These are phyloP conservation scores for Candida nemodendra DNA, from an alignment of 805 yeast genomes.

Conservation along the genomic window DNA sequence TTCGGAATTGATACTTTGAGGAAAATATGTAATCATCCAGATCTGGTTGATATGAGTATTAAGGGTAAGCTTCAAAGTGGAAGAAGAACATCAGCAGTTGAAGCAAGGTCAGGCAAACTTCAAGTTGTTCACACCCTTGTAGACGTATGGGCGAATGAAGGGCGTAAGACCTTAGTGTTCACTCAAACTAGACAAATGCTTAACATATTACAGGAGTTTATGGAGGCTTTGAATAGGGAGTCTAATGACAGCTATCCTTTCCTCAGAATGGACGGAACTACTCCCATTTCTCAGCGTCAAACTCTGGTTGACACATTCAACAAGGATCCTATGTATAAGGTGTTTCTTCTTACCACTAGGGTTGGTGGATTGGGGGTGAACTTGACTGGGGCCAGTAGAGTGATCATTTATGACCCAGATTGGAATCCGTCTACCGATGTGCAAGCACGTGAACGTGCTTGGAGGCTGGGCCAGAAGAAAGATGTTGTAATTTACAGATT, in stretches of 20 bases:
- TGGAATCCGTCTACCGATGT: conserved; percentile 98
- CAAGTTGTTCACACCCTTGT: conserved; percentile 79
- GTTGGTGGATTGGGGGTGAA: conserved; percentile 97
- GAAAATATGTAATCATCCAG: conserved; percentile 96
- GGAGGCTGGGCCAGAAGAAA: conserved; percentile 93
- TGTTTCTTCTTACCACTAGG: conserved; percentile 85
- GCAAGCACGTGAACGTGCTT: conserved; percentile 95
- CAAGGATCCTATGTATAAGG: conserved; percentile 48
- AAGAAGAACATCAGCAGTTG: conserved; percentile 14
- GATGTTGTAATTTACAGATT: conserved; percentile 89
- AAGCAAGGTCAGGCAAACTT: conserved; percentile 82
- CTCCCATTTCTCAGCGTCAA: conserved; percentile 77
- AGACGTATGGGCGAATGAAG: conserved; percentile 71
- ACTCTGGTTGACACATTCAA: conserved; percentile 79
- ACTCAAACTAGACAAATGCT: conserved; percentile 95
- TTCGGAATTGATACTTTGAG: conserved; percentile 88
- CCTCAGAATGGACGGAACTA: conserved; percentile 92
- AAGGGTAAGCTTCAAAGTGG: conserved; percentile 28
- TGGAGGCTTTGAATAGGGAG: conserved; percentile 39
- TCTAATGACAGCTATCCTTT: conserved; percentile 39
- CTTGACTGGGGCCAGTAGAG: conserved; percentile 91
- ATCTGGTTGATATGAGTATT: conserved; percentile 54
- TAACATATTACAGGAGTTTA: conserved; percentile 73
- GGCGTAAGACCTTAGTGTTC: conserved; percentile 79
- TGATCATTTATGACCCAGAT: conserved; percentile 93